Percentiles rank a stretch among this genome's conserved stretches.
These are phyloP conservation scores for Coffea eugenioides DNA, from an alignment of 257 asterid species.

Conservation along the genomic window DNA sequence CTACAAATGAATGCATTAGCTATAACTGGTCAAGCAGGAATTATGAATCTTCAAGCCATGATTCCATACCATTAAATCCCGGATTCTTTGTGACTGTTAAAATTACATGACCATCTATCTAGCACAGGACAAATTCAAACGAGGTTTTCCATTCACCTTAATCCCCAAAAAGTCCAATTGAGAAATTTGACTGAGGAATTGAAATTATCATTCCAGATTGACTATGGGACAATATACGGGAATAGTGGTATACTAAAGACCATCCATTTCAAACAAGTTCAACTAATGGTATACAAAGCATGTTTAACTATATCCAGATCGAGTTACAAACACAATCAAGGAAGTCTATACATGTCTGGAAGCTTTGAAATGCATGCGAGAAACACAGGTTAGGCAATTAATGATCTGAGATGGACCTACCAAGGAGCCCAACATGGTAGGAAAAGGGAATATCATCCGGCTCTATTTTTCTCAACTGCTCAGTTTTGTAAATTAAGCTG, in stretches of 20 bases:
- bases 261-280: too few relatives aligned
- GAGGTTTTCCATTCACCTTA: too few relatives aligned
- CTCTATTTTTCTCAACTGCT: slow-evolving; percentile 63
- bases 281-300: background rate
- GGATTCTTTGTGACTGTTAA: background rate
- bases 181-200: background rate
- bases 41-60: background rate
- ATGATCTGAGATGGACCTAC: slow-evolving; percentile 28
- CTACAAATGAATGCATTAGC: background rate
- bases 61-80: background rate
- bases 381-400: background rate
- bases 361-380: background rate
- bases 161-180: background rate
- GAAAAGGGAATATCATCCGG: slow-evolving; percentile 65
- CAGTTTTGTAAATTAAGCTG: slow-evolving; percentile 53
- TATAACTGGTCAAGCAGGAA: background rate
- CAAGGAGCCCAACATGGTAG: slow-evolving; percentile 74
- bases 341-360: background rate
- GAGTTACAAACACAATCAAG: background rate
- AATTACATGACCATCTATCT: background rate
- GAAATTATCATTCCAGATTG: background rate
- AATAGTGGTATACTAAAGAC: background rate
- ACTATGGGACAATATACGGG: background rate
- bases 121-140: background rate
- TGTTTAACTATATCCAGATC: background rate